A percentile compares a stretch with the other conserved stretches of the same genome.
phyloP scores from a whole-genome alignment of 768 basidiomycete species.

The Coprinopsis cinerea region DNA sequence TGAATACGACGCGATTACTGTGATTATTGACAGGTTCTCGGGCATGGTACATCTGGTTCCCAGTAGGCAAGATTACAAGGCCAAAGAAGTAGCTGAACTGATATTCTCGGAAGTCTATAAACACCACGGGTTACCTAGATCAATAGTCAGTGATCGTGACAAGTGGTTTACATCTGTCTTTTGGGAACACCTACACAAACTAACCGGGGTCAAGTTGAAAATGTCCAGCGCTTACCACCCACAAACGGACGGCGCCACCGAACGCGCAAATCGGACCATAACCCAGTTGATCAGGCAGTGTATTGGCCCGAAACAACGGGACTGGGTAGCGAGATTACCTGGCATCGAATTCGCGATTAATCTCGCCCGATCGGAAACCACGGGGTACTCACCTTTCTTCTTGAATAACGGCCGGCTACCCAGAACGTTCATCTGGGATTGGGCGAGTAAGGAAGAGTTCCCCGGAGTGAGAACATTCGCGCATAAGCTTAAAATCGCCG shows the following conservation, averaged over 20 bases:
- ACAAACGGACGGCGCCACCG: slow-evolving; percentile 30
- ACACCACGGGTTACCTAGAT: slow-evolving; percentile 14
- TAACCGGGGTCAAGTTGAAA: slow-evolving; percentile 7
- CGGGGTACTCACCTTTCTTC: slow-evolving; percentile 4
- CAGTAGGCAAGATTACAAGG: slow-evolving; percentile 11
- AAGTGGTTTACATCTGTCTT: slow-evolving; percentile 26
- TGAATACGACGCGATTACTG: slow-evolving; percentile 10
- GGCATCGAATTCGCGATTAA: slow-evolving; percentile 11
- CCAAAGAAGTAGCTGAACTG: slow-evolving; percentile 11
- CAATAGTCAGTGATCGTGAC: slow-evolving; percentile 26
- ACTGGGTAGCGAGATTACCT: slow-evolving; percentile 12
- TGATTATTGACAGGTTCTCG: slow-evolving; percentile 16
- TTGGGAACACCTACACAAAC: slow-evolving; percentile 21
- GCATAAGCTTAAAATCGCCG: slow-evolving; percentile 13
- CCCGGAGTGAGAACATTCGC: slow-evolving; percentile 11
- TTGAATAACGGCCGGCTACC: slow-evolving; percentile 6
- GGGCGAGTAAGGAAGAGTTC: slow-evolving; percentile 1
- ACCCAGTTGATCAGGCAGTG: slow-evolving; percentile 12
- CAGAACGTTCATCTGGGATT: slow-evolving; percentile 5
- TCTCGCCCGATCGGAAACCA: slow-evolving; percentile 2
- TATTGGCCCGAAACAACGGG: slow-evolving; percentile 7
- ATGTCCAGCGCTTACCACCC: slow-evolving; percentile 26
- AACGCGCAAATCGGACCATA: slow-evolving; percentile 26
- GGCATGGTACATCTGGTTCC: slow-evolving; percentile 16
- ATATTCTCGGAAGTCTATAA: slow-evolving; percentile 12